These are phyloP conservation scores for Closterium sp. DNA, from an alignment of 139 green algal genomes.

Conservation along the genomic window DNA sequence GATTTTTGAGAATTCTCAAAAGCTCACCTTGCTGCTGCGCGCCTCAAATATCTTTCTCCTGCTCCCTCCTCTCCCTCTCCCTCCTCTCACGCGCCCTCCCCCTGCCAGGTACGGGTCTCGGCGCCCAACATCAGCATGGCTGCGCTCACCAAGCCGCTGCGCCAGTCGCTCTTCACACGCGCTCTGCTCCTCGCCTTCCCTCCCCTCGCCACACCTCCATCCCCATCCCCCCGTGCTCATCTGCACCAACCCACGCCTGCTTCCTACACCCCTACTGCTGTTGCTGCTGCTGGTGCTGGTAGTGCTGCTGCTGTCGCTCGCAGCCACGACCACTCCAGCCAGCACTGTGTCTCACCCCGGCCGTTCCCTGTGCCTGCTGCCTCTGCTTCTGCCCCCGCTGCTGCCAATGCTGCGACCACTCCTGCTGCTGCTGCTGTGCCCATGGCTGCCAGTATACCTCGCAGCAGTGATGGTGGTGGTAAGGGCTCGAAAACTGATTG, in stretches of 20 bases:
- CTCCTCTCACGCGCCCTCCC: neutral
- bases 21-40: too few species aligned
- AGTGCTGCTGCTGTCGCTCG: neutral
- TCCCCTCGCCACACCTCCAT: neutral
- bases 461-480: neutral
- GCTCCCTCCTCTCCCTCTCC: too few species aligned
- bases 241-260: neutral
- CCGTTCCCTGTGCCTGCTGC: neutral
- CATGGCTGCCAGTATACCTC: neutral
- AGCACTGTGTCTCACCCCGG: neutral
- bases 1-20: too few species aligned
- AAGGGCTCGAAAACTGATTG: neutral
- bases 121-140: neutral
- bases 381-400: neutral
- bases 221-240: neutral
- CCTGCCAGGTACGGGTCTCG: neutral
- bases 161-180: neutral
- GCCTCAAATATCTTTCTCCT: too few species aligned
- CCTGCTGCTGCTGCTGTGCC: neutral
- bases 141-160: neutral
- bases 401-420: too few species aligned
- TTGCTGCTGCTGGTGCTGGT: neutral
- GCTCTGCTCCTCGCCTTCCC: neutral
- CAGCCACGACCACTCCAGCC: neutral
- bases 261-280: neutral